These are phyloP conservation scores for Raffaelea ambrosiae DNA, from an alignment of 2,329 filamentous ascomycete genomes.

Conservation along the genomic window DNA sequence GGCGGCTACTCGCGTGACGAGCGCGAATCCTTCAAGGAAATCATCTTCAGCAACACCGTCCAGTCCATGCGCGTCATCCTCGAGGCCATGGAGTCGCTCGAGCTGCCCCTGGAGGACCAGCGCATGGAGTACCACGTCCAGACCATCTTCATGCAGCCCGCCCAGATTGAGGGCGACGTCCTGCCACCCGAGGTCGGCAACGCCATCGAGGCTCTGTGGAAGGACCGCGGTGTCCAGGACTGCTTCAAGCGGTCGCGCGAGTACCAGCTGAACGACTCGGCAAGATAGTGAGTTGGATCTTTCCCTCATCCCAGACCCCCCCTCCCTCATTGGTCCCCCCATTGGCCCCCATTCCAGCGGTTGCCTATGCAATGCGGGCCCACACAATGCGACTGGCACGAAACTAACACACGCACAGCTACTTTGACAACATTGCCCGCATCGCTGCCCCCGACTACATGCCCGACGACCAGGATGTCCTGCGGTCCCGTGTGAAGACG, in stretches of 20 bases:
- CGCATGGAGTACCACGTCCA: slow-evolving; percentile 95
- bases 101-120: slow-evolving; percentile 80
- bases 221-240: slow-evolving; percentile 83
- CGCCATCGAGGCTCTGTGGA: slow-evolving; percentile 88
- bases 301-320: no score
- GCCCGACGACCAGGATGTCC: slow-evolving; percentile 89
- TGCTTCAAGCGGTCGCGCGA: slow-evolving; percentile 94
- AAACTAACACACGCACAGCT: slow-evolving; percentile 51
- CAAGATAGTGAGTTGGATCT: slow-evolving; percentile 63
- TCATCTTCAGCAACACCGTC: slow-evolving; percentile 63
- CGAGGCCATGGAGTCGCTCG: slow-evolving; percentile 60
- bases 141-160: slow-evolving; percentile 97
- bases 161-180: slow-evolving; percentile 91
- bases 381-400: no score
- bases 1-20: slow-evolving; percentile 94
- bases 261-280: slow-evolving; percentile 94
- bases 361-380: no score
- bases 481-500: slow-evolving; percentile 93
- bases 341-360: no score
- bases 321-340: no score
- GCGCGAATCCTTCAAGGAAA: slow-evolving; percentile 62
- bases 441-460: slow-evolving; percentile 89
- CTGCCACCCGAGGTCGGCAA: slow-evolving; percentile 90
- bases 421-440: slow-evolving; percentile 90
- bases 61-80: slow-evolving; percentile 63